Percentiles rank a stretch among this genome's conserved stretches.
Evolutionary conservation across 1,284 basidiomycete species (phyloP).

Genomic region (Mrakiaceae sp.): DNA sequence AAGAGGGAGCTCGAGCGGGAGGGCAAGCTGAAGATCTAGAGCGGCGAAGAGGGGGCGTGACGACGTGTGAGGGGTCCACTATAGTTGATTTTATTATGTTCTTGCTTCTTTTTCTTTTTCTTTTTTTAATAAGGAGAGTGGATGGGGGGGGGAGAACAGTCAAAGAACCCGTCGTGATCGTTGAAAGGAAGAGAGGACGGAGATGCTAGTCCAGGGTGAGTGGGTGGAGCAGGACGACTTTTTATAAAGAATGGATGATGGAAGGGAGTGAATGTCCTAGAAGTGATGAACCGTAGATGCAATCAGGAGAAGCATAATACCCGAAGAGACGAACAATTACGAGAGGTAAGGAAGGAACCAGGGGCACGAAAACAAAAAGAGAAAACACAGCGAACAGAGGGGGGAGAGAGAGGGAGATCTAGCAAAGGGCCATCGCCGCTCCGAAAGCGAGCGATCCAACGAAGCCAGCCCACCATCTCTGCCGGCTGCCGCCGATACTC

Average conservation of each 20-base stretch:
- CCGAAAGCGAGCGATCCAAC: background rate
- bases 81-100: too few relatives aligned
- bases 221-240: background rate
- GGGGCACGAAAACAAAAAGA: conserved; percentile 3
- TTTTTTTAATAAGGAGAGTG: too few relatives aligned
- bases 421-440: background rate
- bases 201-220: background rate
- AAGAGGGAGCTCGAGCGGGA: conserved; percentile 5
- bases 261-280: too few relatives aligned
- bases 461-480: too few relatives aligned
- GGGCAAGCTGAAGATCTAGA: background rate
- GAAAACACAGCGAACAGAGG: conserved; percentile 1
- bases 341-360: background rate
- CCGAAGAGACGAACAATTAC: background rate
- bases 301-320: background rate
- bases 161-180: background rate
- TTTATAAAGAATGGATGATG: too few relatives aligned
- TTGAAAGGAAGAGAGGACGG: background rate
- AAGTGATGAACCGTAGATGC: too few relatives aligned
- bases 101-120: too few relatives aligned
- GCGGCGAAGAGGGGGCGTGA: too few relatives aligned
- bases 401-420: background rate
- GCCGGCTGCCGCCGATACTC: too few relatives aligned
- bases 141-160: too few relatives aligned
- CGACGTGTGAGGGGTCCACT: too few relatives aligned